Evolutionary conservation across 2,329 filamentous ascomycete species (phyloP).

Genomic region (Penicillium hordei): DNA sequence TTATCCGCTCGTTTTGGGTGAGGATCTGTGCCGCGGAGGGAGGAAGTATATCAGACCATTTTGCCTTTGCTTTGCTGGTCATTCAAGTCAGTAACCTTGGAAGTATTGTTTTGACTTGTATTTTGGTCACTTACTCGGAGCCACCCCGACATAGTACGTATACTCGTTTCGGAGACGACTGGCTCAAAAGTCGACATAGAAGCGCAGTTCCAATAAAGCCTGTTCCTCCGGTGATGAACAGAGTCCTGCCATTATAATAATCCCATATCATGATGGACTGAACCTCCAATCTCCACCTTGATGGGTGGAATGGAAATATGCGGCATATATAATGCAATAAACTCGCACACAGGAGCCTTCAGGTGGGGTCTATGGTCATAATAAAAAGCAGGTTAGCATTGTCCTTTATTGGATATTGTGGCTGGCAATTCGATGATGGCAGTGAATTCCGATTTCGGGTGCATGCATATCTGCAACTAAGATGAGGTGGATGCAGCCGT

Average conservation of each 20-base stretch:
- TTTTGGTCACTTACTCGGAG: slow-evolving; percentile 10
- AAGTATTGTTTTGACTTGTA: not conserved
- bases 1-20: slow-evolving; percentile 15
- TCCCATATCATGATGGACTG: slow-evolving; percentile 26
- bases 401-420: not conserved
- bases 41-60: slow-evolving; percentile 23
- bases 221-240: slow-evolving; percentile 26
- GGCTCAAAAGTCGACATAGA: slow-evolving; percentile 22
- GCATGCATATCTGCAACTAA: slow-evolving; percentile 15
- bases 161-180: slow-evolving; percentile 18
- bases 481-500: slow-evolving; percentile 16
- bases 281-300: not conserved
- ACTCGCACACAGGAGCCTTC: not conserved
- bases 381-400: not conserved
- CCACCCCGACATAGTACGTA: slow-evolving; percentile 25
- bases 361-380: slow-evolving; percentile 8
- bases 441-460: not conserved
- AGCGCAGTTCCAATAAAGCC: slow-evolving; percentile 26
- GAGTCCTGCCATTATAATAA: slow-evolving; percentile 22
- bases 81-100: not conserved
- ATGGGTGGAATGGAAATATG: not conserved
- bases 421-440: not conserved
- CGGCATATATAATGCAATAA: slow-evolving; percentile 1
- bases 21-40: slow-evolving; percentile 11
- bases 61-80: slow-evolving; percentile 19